A percentile compares a stretch with the other conserved stretches of the same genome.
Conservation (phyloP, 2,329 filamentous ascomycete species). For the Lachnellula hyalina region DNA sequence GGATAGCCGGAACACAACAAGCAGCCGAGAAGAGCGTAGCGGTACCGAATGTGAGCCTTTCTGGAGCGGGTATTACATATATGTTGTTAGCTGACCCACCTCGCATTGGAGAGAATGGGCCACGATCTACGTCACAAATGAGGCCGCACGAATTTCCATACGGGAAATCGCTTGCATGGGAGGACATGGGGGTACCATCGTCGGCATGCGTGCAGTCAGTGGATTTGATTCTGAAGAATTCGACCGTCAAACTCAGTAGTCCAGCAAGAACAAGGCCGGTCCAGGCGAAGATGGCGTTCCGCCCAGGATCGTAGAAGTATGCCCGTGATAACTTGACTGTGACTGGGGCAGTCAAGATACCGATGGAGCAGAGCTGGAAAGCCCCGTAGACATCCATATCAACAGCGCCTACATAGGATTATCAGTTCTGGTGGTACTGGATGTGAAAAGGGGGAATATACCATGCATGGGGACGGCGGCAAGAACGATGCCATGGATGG, state of each 20-base stretch:
- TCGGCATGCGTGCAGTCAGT: slow-evolving; percentile 39
- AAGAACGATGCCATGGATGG: slow-evolving; percentile 58
- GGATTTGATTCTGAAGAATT: slow-evolving; percentile 53
- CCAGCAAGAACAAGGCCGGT: slow-evolving; percentile 55
- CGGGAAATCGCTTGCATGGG: slow-evolving; percentile 36
- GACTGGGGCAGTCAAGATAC: slow-evolving; percentile 57
- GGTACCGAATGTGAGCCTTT: slow-evolving; percentile 50
- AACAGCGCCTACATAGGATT: slow-evolving; percentile 44
- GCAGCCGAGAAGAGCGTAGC: slow-evolving; percentile 57
- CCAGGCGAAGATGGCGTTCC: slow-evolving; percentile 64
- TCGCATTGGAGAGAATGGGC: slow-evolving; percentile 52
- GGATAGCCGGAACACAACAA: slow-evolving; percentile 59
- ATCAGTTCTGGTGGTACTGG: neutral
- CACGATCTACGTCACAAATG: slow-evolving; percentile 38
- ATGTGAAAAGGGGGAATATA: slow-evolving; percentile 31
- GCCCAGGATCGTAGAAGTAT: slow-evolving; percentile 58
- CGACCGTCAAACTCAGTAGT: slow-evolving; percentile 55
- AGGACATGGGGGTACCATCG: slow-evolving; percentile 33
- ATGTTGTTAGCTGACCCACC: slow-evolving; percentile 53
- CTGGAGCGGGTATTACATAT: slow-evolving; percentile 55
- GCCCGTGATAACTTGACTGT: slow-evolving; percentile 57
- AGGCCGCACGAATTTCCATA: slow-evolving; percentile 44
- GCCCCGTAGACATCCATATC: slow-evolving; percentile 66
- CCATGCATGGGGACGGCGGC: slow-evolving; percentile 53
- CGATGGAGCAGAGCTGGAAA: slow-evolving; percentile 62